Evolutionary conservation across 2,329 filamentous ascomycete genomes (phyloP).

Genomic region (Fusarium fujikuroi): DNA sequence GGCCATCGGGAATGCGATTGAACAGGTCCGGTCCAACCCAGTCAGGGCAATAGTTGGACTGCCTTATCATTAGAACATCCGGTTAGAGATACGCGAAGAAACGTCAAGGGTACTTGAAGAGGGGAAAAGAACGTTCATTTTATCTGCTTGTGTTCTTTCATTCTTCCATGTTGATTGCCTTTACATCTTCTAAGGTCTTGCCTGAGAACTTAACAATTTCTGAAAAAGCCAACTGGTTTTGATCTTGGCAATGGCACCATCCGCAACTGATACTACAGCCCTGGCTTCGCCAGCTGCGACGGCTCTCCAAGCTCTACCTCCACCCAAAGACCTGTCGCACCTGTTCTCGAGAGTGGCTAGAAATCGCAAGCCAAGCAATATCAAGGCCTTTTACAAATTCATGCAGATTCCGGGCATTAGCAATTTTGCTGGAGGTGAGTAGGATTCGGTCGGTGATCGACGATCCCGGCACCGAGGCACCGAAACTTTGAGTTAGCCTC

Average conservation of each 20-base stretch:
- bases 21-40: slow-evolving; percentile 11
- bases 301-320: slow-evolving; percentile 27
- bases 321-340: slow-evolving; percentile 80
- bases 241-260: slow-evolving; percentile 31
- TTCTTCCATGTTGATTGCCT: neutral
- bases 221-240: neutral
- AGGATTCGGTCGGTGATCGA: neutral
- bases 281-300: slow-evolving; percentile 10
- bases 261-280: slow-evolving; percentile 27
- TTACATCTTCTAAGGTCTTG: neutral
- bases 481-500: neutral
- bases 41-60: slow-evolving; percentile 9
- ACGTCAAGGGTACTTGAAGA: slow-evolving; percentile 30
- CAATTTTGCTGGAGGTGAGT: slow-evolving; percentile 70
- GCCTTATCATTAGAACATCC: slow-evolving; percentile 5
- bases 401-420: slow-evolving; percentile 73
- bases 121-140: slow-evolving; percentile 1
- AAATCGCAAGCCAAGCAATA: slow-evolving; percentile 69
- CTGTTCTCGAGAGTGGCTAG: slow-evolving; percentile 78
- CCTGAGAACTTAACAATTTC: neutral
- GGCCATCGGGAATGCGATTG: slow-evolving; percentile 35
- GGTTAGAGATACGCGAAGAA: slow-evolving; percentile 10
- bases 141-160: slow-evolving; percentile 12
- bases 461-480: slow-evolving; percentile 3
- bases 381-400: slow-evolving; percentile 90